Evolutionary conservation across 495 filamentous ascomycete species (phyloP), one percentile per base, ranked within the genome.

Genomic region (Stereocaulon alpinum): DNA sequence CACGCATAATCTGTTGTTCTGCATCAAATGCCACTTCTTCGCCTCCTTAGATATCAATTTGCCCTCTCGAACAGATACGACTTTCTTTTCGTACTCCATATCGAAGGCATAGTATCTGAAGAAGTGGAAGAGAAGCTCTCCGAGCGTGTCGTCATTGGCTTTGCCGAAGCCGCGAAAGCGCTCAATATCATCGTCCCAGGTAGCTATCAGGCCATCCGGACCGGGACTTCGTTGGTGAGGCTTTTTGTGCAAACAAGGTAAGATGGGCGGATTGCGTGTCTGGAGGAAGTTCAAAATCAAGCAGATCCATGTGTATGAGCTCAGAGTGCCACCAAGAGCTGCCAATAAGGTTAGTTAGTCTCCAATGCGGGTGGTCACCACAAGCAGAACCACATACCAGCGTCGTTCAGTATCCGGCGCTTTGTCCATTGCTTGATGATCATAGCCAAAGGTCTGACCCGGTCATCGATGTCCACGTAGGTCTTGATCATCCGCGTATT

Each of bases 241-340:
- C 15, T 80, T 78, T 61, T 90, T 84, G 64, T 96, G 94, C 11
- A 98, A 80, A 29, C 88, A 84, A 7, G 93, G 93, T 22, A 98
- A 73, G 45, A 98, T 80, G 0, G 91, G 91, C 45, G 92, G 90
- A 60, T 89, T 78, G 65, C 93, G 82, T 34, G 88, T 86, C 71
- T 98, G 93, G 37, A 98, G 79, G 69, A 97, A 98, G 61, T 91
- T 93, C 65, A 98, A 86, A 63, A 97, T 95, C 81, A 97, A 83
- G 74, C 93, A 97, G 69, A 96, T 96, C 93, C 93, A 98, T n/a
- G 93, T 95, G 67, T 98, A 98, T 11, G 94, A 97, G 70, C 93
- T 96, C 27, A 98, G 75, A 7, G 93, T 98, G 45, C 90, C 94
- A 58, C 94, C 93, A 66, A 91, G 83, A 41, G 87, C 92, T 95